Conservation (phyloP, 169 alveolate species). For the Theileria orientalis region DNA sequence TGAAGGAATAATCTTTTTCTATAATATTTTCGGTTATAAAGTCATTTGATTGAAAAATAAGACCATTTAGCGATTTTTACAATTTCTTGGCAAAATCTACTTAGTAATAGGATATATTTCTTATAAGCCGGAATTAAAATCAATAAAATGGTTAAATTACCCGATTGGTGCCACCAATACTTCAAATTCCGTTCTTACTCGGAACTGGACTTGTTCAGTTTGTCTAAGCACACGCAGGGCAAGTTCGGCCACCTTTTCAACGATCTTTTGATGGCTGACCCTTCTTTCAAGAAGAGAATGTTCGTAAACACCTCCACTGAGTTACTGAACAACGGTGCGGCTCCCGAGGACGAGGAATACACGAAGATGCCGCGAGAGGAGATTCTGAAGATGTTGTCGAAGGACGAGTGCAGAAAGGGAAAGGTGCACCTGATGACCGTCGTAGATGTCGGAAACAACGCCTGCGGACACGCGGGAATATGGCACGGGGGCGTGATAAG, state of each 20-base stretch:
- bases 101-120: too few relatives aligned
- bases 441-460: constrained; percentile 56
- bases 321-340: not conserved
- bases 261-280: constrained; percentile 41
- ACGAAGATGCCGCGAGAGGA: constrained; percentile 18
- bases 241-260: constrained; percentile 61
- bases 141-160: constrained; percentile 25
- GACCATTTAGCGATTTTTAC: not conserved
- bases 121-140: too few relatives aligned
- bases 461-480: constrained; percentile 66
- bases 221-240: constrained; percentile 32
- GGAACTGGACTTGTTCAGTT: constrained; percentile 13
- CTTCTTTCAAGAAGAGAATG: constrained; percentile 37
- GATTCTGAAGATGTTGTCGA: constrained; percentile 18
- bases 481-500: constrained; percentile 71
- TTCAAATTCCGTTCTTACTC: constrained; percentile 37
- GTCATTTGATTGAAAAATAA: too few relatives aligned
- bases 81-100: too few relatives aligned
- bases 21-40: too few relatives aligned
- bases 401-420: constrained; percentile 12
- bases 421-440: constrained; percentile 32
- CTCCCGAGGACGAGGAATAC: not conserved
- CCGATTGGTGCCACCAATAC: constrained; percentile 21
- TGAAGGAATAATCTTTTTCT: too few relatives aligned
- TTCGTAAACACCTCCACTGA: constrained; percentile 35